Percentiles rank a stretch among this genome's conserved stretches.
Evolutionary conservation across 768 basidiomycete genomes (phyloP).

Genomic region (Termitomyces sp.): DNA sequence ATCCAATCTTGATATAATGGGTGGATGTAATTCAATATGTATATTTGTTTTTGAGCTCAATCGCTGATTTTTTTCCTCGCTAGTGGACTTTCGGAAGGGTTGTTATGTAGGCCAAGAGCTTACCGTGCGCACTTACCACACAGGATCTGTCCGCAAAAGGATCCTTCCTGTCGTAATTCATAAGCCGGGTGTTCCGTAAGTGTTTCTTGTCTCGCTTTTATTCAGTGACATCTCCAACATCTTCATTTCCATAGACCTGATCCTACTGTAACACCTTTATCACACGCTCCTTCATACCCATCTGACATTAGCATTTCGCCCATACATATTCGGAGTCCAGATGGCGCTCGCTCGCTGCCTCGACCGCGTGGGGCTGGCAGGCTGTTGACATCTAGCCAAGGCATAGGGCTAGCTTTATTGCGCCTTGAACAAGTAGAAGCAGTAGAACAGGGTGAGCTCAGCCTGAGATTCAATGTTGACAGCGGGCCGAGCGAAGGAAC

Average conservation of each 20-base stretch:
- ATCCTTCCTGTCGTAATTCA: slow-evolving; percentile 75
- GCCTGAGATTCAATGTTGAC: slow-evolving; percentile 32
- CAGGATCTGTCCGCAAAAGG: slow-evolving; percentile 84
- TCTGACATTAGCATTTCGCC: slow-evolving; percentile 34
- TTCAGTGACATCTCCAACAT: background rate
- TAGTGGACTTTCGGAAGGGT: slow-evolving; percentile 94
- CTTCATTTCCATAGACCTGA: slow-evolving; percentile 9
- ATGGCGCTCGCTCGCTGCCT: slow-evolving; percentile 28
- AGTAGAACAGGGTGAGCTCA: slow-evolving; percentile 40
- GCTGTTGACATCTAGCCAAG: slow-evolving; percentile 52
- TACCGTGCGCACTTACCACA: slow-evolving; percentile 95
- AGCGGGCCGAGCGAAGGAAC: slow-evolving; percentile 20
- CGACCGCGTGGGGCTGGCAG: slow-evolving; percentile 73
- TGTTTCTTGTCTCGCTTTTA: background rate
- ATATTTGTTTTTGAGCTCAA: background rate
- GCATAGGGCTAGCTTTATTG: slow-evolving; percentile 73
- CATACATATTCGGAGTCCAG: slow-evolving; percentile 15
- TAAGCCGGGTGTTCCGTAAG: slow-evolving; percentile 28
- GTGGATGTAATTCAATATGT: slow-evolving; percentile 57
- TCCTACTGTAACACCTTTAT: slow-evolving; percentile 8
- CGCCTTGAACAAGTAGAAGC: slow-evolving; percentile 70
- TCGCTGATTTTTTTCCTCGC: slow-evolving; percentile 9
- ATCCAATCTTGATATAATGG: slow-evolving; percentile 92
- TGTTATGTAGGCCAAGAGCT: slow-evolving; percentile 98
- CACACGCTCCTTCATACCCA: slow-evolving; percentile 20